These are phyloP conservation scores for Hyphopichia homilentoma DNA, from an alignment of 805 yeast species.

Conservation along the genomic window DNA sequence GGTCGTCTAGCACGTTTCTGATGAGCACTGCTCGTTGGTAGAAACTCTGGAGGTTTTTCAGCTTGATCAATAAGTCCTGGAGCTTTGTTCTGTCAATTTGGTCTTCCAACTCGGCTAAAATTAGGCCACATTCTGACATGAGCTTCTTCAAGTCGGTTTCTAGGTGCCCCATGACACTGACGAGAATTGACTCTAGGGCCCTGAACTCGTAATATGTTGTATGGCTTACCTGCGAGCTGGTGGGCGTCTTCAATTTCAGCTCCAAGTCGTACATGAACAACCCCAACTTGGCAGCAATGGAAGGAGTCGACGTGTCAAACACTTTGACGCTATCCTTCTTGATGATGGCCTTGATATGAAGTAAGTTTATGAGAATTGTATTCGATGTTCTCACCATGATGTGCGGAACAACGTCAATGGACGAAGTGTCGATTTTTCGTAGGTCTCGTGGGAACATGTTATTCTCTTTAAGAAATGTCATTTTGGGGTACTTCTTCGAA, in stretches of 20 bases:
- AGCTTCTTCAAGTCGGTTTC: constrained; percentile 72
- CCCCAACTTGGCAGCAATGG: constrained; percentile 69
- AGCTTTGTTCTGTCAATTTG: constrained; percentile 74
- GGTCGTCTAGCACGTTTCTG: constrained; percentile 76
- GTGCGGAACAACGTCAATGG: constrained; percentile 82
- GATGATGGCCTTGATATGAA: constrained; percentile 88
- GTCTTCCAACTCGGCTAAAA: constrained; percentile 69
- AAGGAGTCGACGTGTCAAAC: constrained; percentile 70
- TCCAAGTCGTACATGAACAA: constrained; percentile 83
- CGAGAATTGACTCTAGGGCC: constrained; percentile 77
- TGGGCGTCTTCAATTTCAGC: constrained; percentile 51
- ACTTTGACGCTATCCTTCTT: constrained; percentile 74
- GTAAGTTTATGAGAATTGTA: constrained; percentile 75
- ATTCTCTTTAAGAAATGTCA: constrained; percentile 66
- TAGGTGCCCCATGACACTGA: constrained; percentile 73
- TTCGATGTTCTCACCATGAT: constrained; percentile 71
- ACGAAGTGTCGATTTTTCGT: constrained; percentile 72
- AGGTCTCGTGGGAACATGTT: constrained; percentile 82
- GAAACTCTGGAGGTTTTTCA: constrained; percentile 67
- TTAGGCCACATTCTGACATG: constrained; percentile 53
- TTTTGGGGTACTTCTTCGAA: constrained; percentile 69
- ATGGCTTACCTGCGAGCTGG: constrained; percentile 10
- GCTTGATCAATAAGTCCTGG: constrained; percentile 67
- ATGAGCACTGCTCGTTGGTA: constrained; percentile 74
- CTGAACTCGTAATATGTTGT: constrained; percentile 61